These are phyloP conservation scores for Coemansia aciculifera DNA, from an alignment of 192 early-diverging fungal species.

Conservation along the genomic window DNA sequence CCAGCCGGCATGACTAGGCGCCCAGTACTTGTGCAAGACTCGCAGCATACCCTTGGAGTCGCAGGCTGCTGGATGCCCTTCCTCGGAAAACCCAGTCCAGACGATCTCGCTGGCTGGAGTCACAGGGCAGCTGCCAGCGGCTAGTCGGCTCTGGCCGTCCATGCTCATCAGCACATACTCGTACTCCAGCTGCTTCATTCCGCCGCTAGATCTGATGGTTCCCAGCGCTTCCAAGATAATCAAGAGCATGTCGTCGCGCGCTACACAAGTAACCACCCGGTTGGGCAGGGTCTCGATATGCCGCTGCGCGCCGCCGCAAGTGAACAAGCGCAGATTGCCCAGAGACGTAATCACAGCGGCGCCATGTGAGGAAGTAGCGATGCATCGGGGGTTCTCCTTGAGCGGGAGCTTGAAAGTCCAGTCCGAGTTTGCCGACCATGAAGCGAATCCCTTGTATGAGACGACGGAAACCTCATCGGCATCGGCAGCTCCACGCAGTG, in stretches of 20 bases:
- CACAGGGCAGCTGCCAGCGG: slow-evolving; percentile 62
- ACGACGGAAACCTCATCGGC: slow-evolving; percentile 60
- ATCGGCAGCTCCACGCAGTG: slow-evolving; percentile 57
- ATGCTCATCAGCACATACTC: slow-evolving; percentile 43
- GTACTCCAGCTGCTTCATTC: slow-evolving; percentile 30
- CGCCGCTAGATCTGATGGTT: slow-evolving; percentile 19
- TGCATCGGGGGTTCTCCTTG: slow-evolving; percentile 69
- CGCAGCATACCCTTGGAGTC: slow-evolving; percentile 80
- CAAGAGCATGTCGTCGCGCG: slow-evolving; percentile 41
- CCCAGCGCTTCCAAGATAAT: slow-evolving; percentile 35
- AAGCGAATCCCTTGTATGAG: slow-evolving; percentile 72
- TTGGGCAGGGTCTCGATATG: slow-evolving; percentile 67
- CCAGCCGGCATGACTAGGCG: slow-evolving; percentile 65
- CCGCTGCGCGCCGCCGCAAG: slow-evolving; percentile 75
- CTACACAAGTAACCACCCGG: slow-evolving; percentile 41
- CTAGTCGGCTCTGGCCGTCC: slow-evolving; percentile 32
- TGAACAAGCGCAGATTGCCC: slow-evolving; percentile 79
- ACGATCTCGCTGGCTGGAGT: slow-evolving; percentile 60
- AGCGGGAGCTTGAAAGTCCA: slow-evolving; percentile 72
- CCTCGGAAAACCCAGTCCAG: slow-evolving; percentile 88
- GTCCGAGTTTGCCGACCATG: slow-evolving; percentile 68
- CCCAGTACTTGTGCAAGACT: slow-evolving; percentile 67
- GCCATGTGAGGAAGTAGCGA: slow-evolving; percentile 70
- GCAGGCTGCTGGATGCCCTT: slow-evolving; percentile 70
- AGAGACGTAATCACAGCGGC: slow-evolving; percentile 71